Evolutionary conservation across 352 stramenopile species (phyloP).

Genomic region (Phytophthora foliorum): DNA sequence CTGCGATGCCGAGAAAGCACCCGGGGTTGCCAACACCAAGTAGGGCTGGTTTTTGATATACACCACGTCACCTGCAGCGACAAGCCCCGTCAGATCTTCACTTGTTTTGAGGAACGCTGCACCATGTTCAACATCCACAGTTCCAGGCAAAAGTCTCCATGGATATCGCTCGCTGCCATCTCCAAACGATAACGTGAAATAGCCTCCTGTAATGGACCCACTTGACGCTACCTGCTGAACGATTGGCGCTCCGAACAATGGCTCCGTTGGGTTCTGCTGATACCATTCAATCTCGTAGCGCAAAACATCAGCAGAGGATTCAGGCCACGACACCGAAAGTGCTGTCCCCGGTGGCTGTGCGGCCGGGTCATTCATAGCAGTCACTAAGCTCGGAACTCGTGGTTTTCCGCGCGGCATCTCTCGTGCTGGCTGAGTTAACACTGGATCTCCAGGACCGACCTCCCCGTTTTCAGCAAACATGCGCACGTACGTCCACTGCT

Average conservation of each 20-base stretch:
- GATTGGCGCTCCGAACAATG: slow-evolving; percentile 65
- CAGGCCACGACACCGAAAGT: slow-evolving; percentile 65
- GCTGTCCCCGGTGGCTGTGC: slow-evolving; percentile 50
- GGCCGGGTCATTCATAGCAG: slow-evolving; percentile 45
- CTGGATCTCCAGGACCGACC: slow-evolving; percentile 51
- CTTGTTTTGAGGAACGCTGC: slow-evolving; percentile 82
- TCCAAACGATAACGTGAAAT: slow-evolving; percentile 77
- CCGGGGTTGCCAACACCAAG: slow-evolving; percentile 66
- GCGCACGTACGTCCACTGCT: slow-evolving; percentile 68
- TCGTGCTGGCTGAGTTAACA: slow-evolving; percentile 53
- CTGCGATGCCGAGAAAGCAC: slow-evolving; percentile 77
- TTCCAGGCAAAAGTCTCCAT: slow-evolving; percentile 59
- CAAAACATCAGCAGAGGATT: slow-evolving; percentile 35
- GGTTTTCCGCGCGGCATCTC: slow-evolving; percentile 82
- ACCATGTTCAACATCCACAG: slow-evolving; percentile 60
- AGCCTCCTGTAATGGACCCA: slow-evolving; percentile 55
- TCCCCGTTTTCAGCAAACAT: slow-evolving; percentile 78
- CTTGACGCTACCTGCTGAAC: slow-evolving; percentile 69
- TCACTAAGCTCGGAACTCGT: slow-evolving; percentile 38
- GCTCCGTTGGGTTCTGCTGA: slow-evolving; percentile 54
- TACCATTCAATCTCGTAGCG: slow-evolving; percentile 83
- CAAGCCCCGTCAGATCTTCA: slow-evolving; percentile 86
- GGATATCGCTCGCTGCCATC: slow-evolving; percentile 42
- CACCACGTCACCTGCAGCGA: slow-evolving; percentile 88
- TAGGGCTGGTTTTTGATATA: slow-evolving; percentile 79